Evolutionary conservation across 2,329 filamentous ascomycete genomes (phyloP), one percentile per base, ranked within the genome.

Genomic region (Cladosporium sp.): DNA sequence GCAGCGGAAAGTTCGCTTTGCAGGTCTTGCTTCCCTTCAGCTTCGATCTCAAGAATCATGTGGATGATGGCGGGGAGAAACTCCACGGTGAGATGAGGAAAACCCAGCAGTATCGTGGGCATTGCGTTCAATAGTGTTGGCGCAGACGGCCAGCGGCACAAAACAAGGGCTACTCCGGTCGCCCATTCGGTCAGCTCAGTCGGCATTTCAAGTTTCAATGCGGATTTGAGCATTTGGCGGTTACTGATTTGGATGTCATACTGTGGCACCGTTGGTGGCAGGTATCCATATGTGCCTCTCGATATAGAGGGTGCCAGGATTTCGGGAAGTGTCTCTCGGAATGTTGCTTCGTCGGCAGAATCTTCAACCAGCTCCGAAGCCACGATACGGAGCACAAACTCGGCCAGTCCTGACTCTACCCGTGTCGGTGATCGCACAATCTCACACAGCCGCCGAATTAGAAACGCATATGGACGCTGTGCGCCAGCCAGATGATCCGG

Each of bases 21-120:
- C 32, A 83, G 72, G 1, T 69, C 72, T 56, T 82, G 79, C 28
- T 83, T 78, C 37, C 77, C 76, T 28, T 85, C 78, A n/a, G 79
- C 70, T 61, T 92, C 85, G 38, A 81, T 79, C 1, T 83, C 73
- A 0, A 98, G 76, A 13, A 90, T 83, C 40, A 95, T 75, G 68
- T 98, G 95, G 3, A 95, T 74, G 49, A 97, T 80, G 31, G 52
- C 56, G 0, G 91, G 90, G 46, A 97, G 85, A 0, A 89, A 76
- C 40, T 83, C 79, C 55, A 84, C 79, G 0, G 90, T 86, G 63
- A 96, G 83, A 0, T 81, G 80, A 38, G 81, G 77, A 31, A 38
- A 50, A 9, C 32, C 42, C 31, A 50, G 40, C 18, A 50, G 16
- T 32, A 50, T 22, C n/a, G 48, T 11, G 32, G 48, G 48, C 18